Evolutionary conservation across 1,139 yeast species (phyloP), one percentile per base, ranked within the genome.

Genomic region (Meyerozyma athensensis): DNA sequence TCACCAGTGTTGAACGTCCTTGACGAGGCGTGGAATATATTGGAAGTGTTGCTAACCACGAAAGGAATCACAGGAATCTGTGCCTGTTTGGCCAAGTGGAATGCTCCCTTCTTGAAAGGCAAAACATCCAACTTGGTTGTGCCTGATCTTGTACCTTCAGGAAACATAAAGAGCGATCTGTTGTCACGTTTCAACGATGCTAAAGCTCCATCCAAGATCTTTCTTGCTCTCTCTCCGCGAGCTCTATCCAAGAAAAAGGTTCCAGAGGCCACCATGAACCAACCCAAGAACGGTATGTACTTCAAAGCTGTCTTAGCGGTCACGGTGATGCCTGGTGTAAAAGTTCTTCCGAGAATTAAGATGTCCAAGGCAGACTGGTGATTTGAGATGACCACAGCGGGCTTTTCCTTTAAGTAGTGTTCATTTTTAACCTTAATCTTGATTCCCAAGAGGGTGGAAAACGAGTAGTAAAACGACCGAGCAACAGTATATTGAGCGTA

Each of bases 51-150:
- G 32, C 90, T 77, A 6, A 87, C 86, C 7, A 86, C 95, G 33
- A 85, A 70, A 3, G 99, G 98, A 10, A 92, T 79, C 34, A 92
- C 68, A 18, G 97, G 97, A 24, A 92, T 79, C 30, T 79, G 79
- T 3, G 96, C 96, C 61, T 90, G 95, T 44, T 84, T 84, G 9
- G 99, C 98, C 53, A 92, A 74, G 61, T 92, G 96, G 78, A 94
- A 94, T 0, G 97, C 97, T 36, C 99, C 99, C 58, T 94, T 94
- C 61, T 92, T 92, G 63, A 92, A 86, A 1, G 96, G 95, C 39
- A 86, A 69, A 59, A 94, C 64, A 8, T 73, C 79, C 37, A 95
- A 81, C 33, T 70, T 70, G 19, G 75, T 65, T 12, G 83, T 61
- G 45, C 81, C 85, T 0, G 97, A 86, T 58, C 99, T 77, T 1